Conservation (phyloP, 768 basidiomycete species). For the Russula olivacea region DNA sequence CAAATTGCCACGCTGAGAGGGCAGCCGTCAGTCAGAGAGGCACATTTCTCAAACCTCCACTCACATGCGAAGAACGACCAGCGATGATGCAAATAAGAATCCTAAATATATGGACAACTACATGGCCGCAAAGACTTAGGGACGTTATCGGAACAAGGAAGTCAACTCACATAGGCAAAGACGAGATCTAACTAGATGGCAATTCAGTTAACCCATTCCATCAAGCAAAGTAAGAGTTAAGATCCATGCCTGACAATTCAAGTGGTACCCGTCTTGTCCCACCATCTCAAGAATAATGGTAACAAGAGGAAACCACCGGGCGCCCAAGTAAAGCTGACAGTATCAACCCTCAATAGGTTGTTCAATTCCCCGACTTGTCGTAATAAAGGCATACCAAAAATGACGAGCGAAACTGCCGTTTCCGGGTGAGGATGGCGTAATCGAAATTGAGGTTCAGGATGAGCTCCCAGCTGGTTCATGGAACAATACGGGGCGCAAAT, state of each 20-base stretch:
- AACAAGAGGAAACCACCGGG: neutral
- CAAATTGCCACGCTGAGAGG: neutral
- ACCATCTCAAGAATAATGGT: neutral
- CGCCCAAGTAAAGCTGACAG: neutral
- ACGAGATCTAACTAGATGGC: neutral
- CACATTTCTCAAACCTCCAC: neutral
- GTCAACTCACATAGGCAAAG: neutral
- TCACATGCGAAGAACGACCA: neutral
- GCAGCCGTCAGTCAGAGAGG: neutral
- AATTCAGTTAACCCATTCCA: neutral
- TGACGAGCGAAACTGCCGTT: slow-evolving; percentile 1
- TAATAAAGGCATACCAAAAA: neutral
- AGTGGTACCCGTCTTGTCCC: neutral
- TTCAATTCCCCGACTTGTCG: neutral
- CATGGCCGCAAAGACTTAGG: neutral
- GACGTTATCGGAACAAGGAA: neutral
- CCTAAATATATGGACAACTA: neutral
- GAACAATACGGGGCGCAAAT: neutral
- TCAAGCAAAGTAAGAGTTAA: neutral
- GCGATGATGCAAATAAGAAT: neutral
- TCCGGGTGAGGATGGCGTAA: neutral
- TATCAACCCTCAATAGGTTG: neutral
- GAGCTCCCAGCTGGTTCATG: slow-evolving; percentile 16
- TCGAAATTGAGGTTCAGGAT: slow-evolving; percentile 12
- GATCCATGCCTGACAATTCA: neutral